Percentiles rank a stretch among this genome's conserved stretches.
phyloP scores from a whole-genome alignment of 345 rosid genomes.

The Bruguiera sexangula region DNA sequence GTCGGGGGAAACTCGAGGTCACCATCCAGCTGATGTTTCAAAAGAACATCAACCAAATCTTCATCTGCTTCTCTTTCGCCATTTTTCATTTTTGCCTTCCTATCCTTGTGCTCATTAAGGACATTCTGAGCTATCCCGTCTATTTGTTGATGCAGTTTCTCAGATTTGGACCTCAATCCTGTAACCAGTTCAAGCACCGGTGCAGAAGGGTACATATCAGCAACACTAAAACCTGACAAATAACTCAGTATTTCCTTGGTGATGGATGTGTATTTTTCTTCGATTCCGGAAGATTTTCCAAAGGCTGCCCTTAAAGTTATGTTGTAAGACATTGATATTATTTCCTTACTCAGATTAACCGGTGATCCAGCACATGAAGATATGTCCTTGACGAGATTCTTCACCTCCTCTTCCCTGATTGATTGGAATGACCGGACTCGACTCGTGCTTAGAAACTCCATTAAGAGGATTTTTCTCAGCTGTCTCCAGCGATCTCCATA shows the following conservation, averaged over 20 bases:
- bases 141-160: slow-evolving; percentile 9
- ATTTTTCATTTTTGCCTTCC: background rate
- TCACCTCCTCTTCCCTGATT: slow-evolving; percentile 27
- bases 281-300: slow-evolving; percentile 17
- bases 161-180: slow-evolving; percentile 15
- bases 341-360: slow-evolving; percentile 9
- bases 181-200: slow-evolving; percentile 14
- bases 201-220: slow-evolving; percentile 34
- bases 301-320: slow-evolving; percentile 28
- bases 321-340: slow-evolving; percentile 13
- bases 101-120: slow-evolving; percentile 23
- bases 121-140: slow-evolving; percentile 26
- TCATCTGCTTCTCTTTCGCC: background rate
- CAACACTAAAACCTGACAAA: slow-evolving; percentile 21
- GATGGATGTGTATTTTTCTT: slow-evolving; percentile 13
- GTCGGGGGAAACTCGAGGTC: slow-evolving; percentile 18
- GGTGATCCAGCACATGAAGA: slow-evolving; percentile 18
- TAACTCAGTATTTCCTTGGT: background rate
- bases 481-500: slow-evolving; percentile 34
- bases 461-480: slow-evolving; percentile 18
- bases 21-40: slow-evolving; percentile 19
- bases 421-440: slow-evolving; percentile 20
- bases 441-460: slow-evolving; percentile 13
- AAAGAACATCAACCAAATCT: slow-evolving; percentile 37
- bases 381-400: slow-evolving; percentile 4